Evolutionary conservation across 2,329 filamentous ascomycete species (phyloP).

Genomic region (Dactylella cylindrospora): DNA sequence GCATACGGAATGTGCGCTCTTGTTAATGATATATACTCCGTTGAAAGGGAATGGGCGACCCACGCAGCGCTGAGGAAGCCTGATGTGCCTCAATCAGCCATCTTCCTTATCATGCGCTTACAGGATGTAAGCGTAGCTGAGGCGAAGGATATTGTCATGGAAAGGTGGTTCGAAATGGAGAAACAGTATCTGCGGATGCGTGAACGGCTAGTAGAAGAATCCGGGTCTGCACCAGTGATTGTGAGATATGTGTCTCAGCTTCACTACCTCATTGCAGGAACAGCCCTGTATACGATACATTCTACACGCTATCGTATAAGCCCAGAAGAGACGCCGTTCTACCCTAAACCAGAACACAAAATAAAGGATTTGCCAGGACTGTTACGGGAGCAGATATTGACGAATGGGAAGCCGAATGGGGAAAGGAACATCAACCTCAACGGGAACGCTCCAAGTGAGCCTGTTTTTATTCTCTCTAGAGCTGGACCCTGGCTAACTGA

Average conservation of each 20-base stretch:
- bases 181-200: constrained; percentile 3
- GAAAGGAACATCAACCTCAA: no score
- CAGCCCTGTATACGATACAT: background rate
- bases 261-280: background rate
- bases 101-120: constrained; percentile 9
- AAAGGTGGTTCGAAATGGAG: constrained; percentile 4
- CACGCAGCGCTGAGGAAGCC: background rate
- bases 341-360: constrained; percentile 1
- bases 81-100: background rate
- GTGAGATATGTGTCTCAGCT: constrained; percentile 7
- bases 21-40: constrained; percentile 11
- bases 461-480: no score
- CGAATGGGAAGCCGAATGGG: no score
- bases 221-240: no score
- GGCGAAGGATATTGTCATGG: constrained; percentile 5
- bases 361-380: constrained; percentile 3
- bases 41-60: constrained; percentile 7
- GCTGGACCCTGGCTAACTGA: no score
- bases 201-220: background rate
- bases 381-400: no score
- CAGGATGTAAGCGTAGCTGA: constrained; percentile 1
- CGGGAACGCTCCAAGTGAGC: no score
- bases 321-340: background rate
- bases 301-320: background rate
- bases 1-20: background rate